These are phyloP conservation scores for Phialemonium atrogriseum DNA, from an alignment of 2,329 filamentous ascomycete genomes.

Conservation along the genomic window DNA sequence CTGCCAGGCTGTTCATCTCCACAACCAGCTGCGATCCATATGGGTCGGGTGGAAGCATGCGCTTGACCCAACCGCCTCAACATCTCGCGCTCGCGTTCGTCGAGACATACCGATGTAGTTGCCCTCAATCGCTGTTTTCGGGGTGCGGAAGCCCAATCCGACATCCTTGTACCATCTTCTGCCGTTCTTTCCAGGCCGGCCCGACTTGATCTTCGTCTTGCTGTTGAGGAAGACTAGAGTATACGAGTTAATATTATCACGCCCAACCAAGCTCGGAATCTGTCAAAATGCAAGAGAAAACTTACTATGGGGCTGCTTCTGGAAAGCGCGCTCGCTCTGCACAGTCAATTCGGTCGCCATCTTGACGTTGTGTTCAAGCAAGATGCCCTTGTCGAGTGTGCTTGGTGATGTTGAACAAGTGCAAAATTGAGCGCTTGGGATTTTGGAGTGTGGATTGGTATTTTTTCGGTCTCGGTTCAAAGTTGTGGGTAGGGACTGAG, in stretches of 20 bases:
- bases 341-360: conserved; percentile 99
- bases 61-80: too few species aligned
- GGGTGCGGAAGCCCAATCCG: conserved; percentile 97
- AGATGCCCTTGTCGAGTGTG: conserved; percentile 19
- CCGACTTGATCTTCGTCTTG: conserved; percentile 82
- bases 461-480: conserved; percentile 11
- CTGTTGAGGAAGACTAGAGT: conserved; percentile 79
- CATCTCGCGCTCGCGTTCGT: too few species aligned
- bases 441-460: conserved; percentile 17
- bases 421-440: conserved; percentile 13
- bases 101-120: conserved; percentile 98
- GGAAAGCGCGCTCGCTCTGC: conserved; percentile 99
- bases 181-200: conserved; percentile 82
- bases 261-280: too few species aligned
- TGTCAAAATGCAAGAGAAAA: too few species aligned
- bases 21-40: too few species aligned
- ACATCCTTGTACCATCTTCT: conserved; percentile 97
- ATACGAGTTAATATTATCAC: conserved; percentile 10
- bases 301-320: conserved; percentile 93
- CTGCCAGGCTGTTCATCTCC: too few species aligned
- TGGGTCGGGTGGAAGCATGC: too few species aligned
- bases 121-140: conserved; percentile 97
- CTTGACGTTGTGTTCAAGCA: conserved; percentile 45
- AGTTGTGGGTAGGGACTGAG: conserved; percentile 3
- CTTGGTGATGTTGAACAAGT: conserved; percentile 16